These are phyloP conservation scores for Polymyxa betae DNA, from an alignment of 208 protist genomes.

Conservation along the genomic window DNA sequence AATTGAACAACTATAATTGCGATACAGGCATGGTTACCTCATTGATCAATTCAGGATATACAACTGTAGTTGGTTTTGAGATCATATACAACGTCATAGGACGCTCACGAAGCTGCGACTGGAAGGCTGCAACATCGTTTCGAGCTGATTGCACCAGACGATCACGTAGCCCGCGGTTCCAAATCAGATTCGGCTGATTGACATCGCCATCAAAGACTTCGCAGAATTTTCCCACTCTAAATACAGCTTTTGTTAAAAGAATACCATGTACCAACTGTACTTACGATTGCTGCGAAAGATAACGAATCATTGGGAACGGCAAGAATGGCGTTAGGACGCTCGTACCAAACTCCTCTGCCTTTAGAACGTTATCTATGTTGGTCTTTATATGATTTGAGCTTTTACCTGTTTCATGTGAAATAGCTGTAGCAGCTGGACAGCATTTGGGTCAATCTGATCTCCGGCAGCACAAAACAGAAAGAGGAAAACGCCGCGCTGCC, in stretches of 20 bases:
- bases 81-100: slow-evolving; percentile 8
- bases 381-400: neutral
- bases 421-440: neutral
- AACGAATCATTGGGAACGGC: slow-evolving; percentile 39
- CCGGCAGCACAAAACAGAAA: slow-evolving; percentile 13
- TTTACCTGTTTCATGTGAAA: slow-evolving; percentile 42
- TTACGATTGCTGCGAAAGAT: neutral
- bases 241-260: neutral
- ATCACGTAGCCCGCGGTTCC: neutral
- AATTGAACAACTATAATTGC: neutral
- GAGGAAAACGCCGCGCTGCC: neutral
- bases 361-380: neutral
- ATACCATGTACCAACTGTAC: neutral
- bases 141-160: neutral
- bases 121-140: neutral
- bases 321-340: slow-evolving; percentile 15
- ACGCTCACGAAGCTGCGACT: neutral
- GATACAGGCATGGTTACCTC: neutral
- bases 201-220: slow-evolving; percentile 38
- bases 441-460: neutral
- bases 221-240: neutral
- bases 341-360: neutral
- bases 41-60: slow-evolving; percentile 35
- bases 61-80: neutral
- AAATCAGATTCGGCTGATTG: slow-evolving; percentile 50